These are phyloP conservation scores for Boletus barrowsii DNA, from an alignment of 768 basidiomycete species.

Conservation along the genomic window DNA sequence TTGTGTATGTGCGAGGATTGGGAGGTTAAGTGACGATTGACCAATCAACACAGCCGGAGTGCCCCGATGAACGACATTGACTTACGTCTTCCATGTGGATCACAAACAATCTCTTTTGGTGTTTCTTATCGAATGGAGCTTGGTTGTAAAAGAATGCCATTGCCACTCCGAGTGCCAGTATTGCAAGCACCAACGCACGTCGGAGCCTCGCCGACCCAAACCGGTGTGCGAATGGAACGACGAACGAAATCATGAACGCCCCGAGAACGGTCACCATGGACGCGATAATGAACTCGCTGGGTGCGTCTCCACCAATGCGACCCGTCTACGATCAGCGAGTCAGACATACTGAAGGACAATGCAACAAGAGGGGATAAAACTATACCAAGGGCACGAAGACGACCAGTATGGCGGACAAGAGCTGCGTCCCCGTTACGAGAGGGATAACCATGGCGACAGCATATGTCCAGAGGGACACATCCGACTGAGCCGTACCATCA, in stretches of 20 bases:
- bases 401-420: slow-evolving; percentile 63
- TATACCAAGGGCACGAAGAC: slow-evolving; percentile 87
- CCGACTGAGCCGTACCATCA: slow-evolving; percentile 19
- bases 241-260: slow-evolving; percentile 56
- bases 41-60: not conserved
- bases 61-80: not conserved
- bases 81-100: slow-evolving; percentile 84
- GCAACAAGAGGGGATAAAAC: not conserved
- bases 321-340: slow-evolving; percentile 56
- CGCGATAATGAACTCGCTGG: slow-evolving; percentile 86
- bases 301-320: slow-evolving; percentile 76
- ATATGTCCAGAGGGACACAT: slow-evolving; percentile 61
- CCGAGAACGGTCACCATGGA: slow-evolving; percentile 62
- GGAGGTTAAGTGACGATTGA: not conserved
- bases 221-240: slow-evolving; percentile 71
- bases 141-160: slow-evolving; percentile 62
- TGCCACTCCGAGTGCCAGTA: slow-evolving; percentile 43
- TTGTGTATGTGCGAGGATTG: not conserved
- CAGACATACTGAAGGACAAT: not conserved
- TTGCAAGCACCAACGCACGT: slow-evolving; percentile 41
- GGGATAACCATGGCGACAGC: slow-evolving; percentile 55
- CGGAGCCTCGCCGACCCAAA: slow-evolving; percentile 46
- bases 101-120: slow-evolving; percentile 85
- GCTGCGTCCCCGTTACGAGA: slow-evolving; percentile 53
- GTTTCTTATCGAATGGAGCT: slow-evolving; percentile 74